phyloP scores from a whole-genome alignment of 805 yeast genomes.

The Yarrowia sp. region DNA sequence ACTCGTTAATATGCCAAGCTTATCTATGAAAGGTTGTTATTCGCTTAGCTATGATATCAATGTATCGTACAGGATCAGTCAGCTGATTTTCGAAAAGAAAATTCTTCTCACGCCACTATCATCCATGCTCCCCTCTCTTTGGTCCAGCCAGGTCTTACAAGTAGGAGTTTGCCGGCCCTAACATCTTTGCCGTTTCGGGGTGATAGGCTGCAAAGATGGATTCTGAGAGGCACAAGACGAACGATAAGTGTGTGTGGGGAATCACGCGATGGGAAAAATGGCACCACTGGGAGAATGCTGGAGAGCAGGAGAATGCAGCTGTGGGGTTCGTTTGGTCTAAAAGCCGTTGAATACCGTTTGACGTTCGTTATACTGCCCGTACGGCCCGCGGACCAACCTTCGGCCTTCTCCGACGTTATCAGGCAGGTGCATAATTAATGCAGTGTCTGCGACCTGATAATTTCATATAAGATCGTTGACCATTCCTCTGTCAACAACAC shows the following conservation, averaged over 20 bases:
- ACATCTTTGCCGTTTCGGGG: neutral
- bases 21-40: too few relatives aligned
- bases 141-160: too few relatives aligned
- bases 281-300: neutral
- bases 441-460: neutral
- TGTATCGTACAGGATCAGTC: too few relatives aligned
- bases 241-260: neutral
- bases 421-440: neutral
- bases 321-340: too few relatives aligned
- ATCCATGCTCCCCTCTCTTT: too few relatives aligned
- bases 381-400: slow-evolving; percentile 12
- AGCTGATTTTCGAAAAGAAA: too few relatives aligned
- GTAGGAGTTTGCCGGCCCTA: neutral
- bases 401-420: slow-evolving; percentile 24
- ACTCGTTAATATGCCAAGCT: too few relatives aligned
- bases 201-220: neutral
- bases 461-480: neutral
- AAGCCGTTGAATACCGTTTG: neutral
- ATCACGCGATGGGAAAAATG: neutral
- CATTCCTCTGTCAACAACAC: neutral
- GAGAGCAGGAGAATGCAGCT: too few relatives aligned
- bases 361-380: neutral
- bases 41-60: too few relatives aligned
- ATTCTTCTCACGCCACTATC: too few relatives aligned
- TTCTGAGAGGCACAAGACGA: too few relatives aligned